Conservation (phyloP, 768 basidiomycete species). For the Phlegmacium glaucopus region DNA sequence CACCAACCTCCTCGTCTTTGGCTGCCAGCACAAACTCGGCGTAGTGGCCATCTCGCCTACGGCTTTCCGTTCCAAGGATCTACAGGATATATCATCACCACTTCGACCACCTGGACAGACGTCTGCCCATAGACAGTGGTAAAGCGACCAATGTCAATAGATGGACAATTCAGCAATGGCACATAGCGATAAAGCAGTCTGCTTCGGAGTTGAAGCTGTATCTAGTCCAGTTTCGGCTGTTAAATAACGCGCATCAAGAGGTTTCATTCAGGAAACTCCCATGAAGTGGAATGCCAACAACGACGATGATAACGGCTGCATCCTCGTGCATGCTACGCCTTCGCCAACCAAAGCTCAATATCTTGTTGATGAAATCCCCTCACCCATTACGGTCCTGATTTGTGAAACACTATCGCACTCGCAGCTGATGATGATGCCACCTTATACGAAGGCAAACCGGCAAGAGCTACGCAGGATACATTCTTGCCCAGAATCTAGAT, state of each 20-base stretch:
- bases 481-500: conserved; percentile 10
- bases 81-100: conserved; percentile 69
- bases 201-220: conserved; percentile 21
- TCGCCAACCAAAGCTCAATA: conserved; percentile 12
- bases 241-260: conserved; percentile 12
- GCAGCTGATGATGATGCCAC: conserved; percentile 7
- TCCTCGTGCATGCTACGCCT: conserved; percentile 17
- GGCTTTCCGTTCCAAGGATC: conserved; percentile 50
- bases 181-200: conserved; percentile 17
- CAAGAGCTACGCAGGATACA: neutral
- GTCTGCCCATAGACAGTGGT: conserved; percentile 9
- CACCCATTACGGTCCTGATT: conserved; percentile 23
- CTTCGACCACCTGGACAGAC: conserved; percentile 26
- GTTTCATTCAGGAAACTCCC: conserved; percentile 8
- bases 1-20: conserved; percentile 93
- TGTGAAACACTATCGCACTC: conserved; percentile 16
- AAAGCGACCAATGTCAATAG: neutral
- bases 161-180: conserved; percentile 6
- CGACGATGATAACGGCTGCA: neutral
- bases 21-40: conserved; percentile 92
- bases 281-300: neutral
- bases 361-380: conserved; percentile 15
- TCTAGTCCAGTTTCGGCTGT: conserved; percentile 26
- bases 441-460: conserved; percentile 5
- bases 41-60: conserved; percentile 64